Base-by-base conservation (phyloP, 345 rosid genomes). In the Citrus medica region DNA sequence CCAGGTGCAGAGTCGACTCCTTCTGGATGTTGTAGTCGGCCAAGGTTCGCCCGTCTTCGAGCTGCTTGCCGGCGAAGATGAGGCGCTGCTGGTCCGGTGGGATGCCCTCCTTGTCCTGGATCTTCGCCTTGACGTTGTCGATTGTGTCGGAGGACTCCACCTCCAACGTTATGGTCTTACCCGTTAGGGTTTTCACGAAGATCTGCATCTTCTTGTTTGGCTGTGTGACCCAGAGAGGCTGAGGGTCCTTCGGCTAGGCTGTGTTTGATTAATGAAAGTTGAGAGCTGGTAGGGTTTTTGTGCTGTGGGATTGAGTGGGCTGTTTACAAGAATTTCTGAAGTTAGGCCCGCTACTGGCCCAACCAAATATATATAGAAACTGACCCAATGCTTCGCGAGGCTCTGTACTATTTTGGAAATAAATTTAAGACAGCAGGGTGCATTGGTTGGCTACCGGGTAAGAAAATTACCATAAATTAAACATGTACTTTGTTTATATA, bases 171-270 rank as follows among this genome's bases (percentile, higher is more conserved):
- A 91, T 89, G 22, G 92, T 90, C 86, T 90, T 90, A 60, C 94
- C 94, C 80, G 95, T 89, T 22, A 91, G 89, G 90, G 95, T 89
- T 79, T 91, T 91, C 80, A 89, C 94, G 80, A 91, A 91, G 87
- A 91, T 89, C 90, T 91, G 94, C 94, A 91, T 91, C 82, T 78
- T 91, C 82, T 78, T 81, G 40, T 38, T 8, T 16, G 56, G 19
- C 42, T 19, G 30, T 51, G 70, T 28, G 71, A 71, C 35, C 27
- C 9, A 7, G 48, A 59, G 28, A 63, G 28, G 16, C 17, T 16
- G 2, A 71, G 68, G 24, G 56, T 19, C 32, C 21, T 58, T 27
- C 76, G 74, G 76, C 81, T 60, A 63, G 78, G 77, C 51, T 46
- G 1, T 12, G 81, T 66, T 69, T 27, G 83, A 19, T 37, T 4